These are phyloP conservation scores for Neonectria punicea DNA, from an alignment of 2,329 filamentous ascomycete species.

Conservation along the genomic window DNA sequence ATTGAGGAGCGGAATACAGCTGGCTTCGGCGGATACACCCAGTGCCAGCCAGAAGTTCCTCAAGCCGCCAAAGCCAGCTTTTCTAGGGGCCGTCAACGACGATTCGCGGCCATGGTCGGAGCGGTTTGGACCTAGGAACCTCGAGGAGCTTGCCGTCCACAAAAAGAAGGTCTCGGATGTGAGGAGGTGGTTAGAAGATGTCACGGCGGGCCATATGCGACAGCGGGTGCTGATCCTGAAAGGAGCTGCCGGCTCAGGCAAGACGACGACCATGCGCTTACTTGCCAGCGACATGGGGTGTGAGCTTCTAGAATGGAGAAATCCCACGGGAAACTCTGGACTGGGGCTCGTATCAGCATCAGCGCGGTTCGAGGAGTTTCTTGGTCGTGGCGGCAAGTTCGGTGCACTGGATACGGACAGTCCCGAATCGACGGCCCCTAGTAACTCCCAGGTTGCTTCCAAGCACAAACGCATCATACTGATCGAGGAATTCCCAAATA, in stretches of 20 bases:
- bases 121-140: constrained; percentile 76
- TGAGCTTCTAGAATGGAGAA: constrained; percentile 90
- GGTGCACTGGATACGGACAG: constrained; percentile 69
- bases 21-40: constrained; percentile 34
- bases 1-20: constrained; percentile 51
- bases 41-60: constrained; percentile 64
- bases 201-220: constrained; percentile 70
- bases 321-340: constrained; percentile 72
- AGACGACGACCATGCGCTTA: constrained; percentile 86
- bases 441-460: constrained; percentile 30
- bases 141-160: constrained; percentile 92
- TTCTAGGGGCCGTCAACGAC: constrained; percentile 50
- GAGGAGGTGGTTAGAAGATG: constrained; percentile 81
- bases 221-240: constrained; percentile 87
- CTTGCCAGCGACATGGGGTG: constrained; percentile 81
- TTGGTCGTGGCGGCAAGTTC: constrained; percentile 84
- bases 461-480: constrained; percentile 69
- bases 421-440: constrained; percentile 42
- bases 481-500: constrained; percentile 85
- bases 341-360: constrained; percentile 76
- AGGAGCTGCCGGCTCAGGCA: constrained; percentile 90
- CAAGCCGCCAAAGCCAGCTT: constrained; percentile 51
- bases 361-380: constrained; percentile 90
- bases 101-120: constrained; percentile 88
- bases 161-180: constrained; percentile 94